Evolutionary conservation across 2,329 filamentous ascomycete species (phyloP).

Genomic region (Pseudopyricularia cyperi): DNA sequence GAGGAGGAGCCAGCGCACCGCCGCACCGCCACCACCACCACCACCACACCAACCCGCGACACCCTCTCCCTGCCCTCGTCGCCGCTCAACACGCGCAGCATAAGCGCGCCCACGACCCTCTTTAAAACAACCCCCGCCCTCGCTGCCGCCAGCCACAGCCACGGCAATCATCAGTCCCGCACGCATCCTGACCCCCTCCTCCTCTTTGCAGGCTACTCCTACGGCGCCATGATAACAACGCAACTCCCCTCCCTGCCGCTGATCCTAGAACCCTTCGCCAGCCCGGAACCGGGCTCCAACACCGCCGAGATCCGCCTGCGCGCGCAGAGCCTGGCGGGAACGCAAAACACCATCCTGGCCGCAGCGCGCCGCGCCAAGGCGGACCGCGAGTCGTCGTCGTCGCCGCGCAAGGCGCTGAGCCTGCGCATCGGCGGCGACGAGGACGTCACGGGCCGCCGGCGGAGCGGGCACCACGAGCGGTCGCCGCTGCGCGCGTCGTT

Average conservation of each 20-base stretch:
- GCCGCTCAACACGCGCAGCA: neutral
- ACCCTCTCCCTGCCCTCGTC: neutral
- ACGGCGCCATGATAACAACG: conserved; percentile 71
- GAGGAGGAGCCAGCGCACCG: neutral
- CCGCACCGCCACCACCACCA: conserved; percentile 2
- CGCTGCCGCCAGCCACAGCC: neutral
- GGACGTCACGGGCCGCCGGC: conserved; percentile 17
- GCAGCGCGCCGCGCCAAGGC: conserved; percentile 14
- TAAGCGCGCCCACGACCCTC: neutral
- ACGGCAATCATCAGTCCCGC: too few relatives aligned
- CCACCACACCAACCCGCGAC: neutral
- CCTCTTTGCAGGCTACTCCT: conserved; percentile 69
- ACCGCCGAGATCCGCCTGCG: conserved; percentile 57
- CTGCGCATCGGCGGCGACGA: conserved; percentile 39
- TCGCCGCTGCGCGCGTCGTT: conserved; percentile 7
- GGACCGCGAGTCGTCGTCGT: conserved; percentile 12
- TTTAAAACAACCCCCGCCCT: conserved; percentile 4
- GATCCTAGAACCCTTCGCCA: conserved; percentile 47
- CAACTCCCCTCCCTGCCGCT: conserved; percentile 51
- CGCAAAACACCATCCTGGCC: conserved; percentile 38
- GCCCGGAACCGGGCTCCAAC: conserved; percentile 38
- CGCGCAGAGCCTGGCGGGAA: conserved; percentile 53
- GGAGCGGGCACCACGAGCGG: conserved; percentile 27
- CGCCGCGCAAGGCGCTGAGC: conserved; percentile 21
- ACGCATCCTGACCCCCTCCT: conserved; percentile 18